Base-by-base conservation (phyloP, 495 filamentous ascomycete species). In the Penicillium steckii region DNA sequence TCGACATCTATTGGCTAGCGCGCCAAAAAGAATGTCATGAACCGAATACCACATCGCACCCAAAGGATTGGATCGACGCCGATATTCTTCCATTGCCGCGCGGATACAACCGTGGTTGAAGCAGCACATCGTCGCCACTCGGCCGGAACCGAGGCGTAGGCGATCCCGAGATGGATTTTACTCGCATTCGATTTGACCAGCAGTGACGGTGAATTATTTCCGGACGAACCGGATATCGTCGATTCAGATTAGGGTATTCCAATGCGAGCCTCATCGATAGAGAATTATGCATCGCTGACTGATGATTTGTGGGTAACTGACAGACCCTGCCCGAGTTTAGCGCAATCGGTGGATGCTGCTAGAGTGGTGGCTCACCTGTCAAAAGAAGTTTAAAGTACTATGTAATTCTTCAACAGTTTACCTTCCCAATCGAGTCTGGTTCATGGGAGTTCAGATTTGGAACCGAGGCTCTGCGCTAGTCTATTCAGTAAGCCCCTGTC, bases 101-200 rank as follows among this genome's bases (percentile, higher is more conserved):
- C 5, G 24, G 15, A 17, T n/a, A 3, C 17, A 47, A 54, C 52
- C 52, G 4, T 50, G 52, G 52, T 45, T 56, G 47, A 30, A 2
- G 38, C 3, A 10, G 18, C 10, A 8, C 19, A 41, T 23, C 37
- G 17, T 29, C 22, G 48, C 48, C 48, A 51, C 53, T 41, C 48
- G 48, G 42, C 26, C 53, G 53, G 47, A 40, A 41, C 33, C 43
- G 47, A 46, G n/a, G n/a, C n/a, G n/a, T n/a, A 22, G 37, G n/a
- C n/a, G 43, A 49, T 37, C 32, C 1, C 21, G 5, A 9, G 5
- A 9, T 3, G 8, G 30, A 1, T 37, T 37, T 15, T 8, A 9
- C 19, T 10, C 2, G 18, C 7, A 22, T 3, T 10, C 9, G 21
- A 9, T 24, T 12, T 41, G 38, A 19, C 19, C 19, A 23, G 9